Evolutionary conservation across 2,329 filamentous ascomycete genomes (phyloP), one percentile per base, ranked within the genome.

Genomic region (Alternaria dauci): DNA sequence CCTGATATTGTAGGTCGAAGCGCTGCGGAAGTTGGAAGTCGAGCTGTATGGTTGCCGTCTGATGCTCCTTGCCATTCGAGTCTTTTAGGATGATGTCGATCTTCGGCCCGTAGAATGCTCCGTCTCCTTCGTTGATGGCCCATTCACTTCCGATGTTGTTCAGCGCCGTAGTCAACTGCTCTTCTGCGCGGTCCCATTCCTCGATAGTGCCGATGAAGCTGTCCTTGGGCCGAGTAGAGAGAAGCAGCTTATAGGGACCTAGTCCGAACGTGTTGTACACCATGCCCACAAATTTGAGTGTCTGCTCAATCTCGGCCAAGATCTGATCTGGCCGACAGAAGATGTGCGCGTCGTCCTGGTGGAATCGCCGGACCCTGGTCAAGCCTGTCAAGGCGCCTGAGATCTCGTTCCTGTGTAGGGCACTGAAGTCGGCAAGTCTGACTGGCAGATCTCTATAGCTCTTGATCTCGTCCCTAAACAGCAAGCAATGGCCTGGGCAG

Each of bases 341-440:
- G 63, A 96, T 95, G 78, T 96, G 93, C 6, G 91, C 91, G 75
- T 96, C 93, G 75, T 96, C 93, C 75, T 96, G 93, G 78, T 95
- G 92, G 78, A 96, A 96, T 20, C 93, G 87, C 34, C 93, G 87
- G 51, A 96, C 92, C 59, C 93, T 88, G 3, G 93, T 96, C 59
- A 96, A 81, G 14, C 93, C 93, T 50, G 89, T 92, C 51, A 96
- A 80, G 0, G 93, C 88, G 1, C 93, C 93, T 0, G 91, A 94
- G 7, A 92, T 85, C 78, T 96, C 93, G 75, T 96, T 96, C 47
- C 93, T 86, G 76, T 95, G 92, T n/a, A 96, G 83, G 2, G 92
- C 88, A 71, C 91, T 92, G 73, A 96, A 96, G 77, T 96, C 93
- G 57, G 93, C 92, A 78, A 92, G 93, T 70, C 93, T 88, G 62